These are phyloP conservation scores for Pseudocercospora cruenta DNA, from an alignment of 2,329 filamentous ascomycete genomes.

Conservation along the genomic window DNA sequence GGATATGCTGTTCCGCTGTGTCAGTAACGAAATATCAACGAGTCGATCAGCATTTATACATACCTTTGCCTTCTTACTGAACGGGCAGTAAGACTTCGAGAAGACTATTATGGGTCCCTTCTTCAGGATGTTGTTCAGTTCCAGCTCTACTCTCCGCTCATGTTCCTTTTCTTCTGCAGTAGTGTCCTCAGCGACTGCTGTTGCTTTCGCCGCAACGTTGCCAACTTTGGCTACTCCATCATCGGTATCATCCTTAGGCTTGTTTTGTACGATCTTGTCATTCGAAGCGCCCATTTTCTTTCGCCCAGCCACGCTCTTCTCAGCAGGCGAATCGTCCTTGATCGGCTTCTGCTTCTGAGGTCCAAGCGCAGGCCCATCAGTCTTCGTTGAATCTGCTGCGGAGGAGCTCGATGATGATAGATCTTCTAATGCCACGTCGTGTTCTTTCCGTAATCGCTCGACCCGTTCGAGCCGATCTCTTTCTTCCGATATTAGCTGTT, in stretches of 20 bases:
- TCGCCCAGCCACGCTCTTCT: constrained; percentile 54
- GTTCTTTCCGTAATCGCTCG: constrained; percentile 37
- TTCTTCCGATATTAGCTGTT: constrained; percentile 34
- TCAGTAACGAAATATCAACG: background rate
- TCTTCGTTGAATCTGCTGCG: constrained; percentile 1
- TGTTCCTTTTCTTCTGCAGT: constrained; percentile 56
- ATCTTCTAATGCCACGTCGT: constrained; percentile 33
- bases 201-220: constrained; percentile 42
- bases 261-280: constrained; percentile 38
- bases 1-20: constrained; percentile 53
- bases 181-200: constrained; percentile 23
- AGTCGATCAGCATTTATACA: background rate
- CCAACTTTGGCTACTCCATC: constrained; percentile 51
- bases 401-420: constrained; percentile 19
- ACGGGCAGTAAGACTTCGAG: constrained; percentile 90
- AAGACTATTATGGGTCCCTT: constrained; percentile 90
- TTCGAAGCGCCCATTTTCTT: constrained; percentile 51
- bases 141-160: constrained; percentile 67
- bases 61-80: constrained; percentile 79
- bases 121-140: constrained; percentile 79
- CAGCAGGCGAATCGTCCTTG: constrained; percentile 52
- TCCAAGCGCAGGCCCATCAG: constrained; percentile 42
- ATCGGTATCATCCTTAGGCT: constrained; percentile 42
- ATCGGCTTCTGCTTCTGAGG: constrained; percentile 67
- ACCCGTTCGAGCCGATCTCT: constrained; percentile 33